phyloP scores from a whole-genome alignment of 129 eudicot genomes.

The Centrapalus pauciflorus region DNA sequence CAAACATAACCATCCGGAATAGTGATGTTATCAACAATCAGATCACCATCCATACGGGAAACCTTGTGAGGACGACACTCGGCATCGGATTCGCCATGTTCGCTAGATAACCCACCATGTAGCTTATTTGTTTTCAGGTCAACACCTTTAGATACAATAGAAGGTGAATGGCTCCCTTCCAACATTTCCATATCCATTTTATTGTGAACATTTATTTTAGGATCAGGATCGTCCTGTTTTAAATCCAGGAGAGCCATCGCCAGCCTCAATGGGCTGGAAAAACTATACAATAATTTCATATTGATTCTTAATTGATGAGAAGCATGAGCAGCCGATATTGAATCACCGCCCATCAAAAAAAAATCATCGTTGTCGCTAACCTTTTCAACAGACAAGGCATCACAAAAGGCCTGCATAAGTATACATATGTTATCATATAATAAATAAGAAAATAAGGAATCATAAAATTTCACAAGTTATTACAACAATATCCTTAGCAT shows the following conservation, averaged over 20 bases:
- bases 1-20: constrained; percentile 18
- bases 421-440: too few species aligned
- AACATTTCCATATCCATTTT: constrained; percentile 21
- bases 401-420: constrained; percentile 60
- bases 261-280: constrained; percentile 65
- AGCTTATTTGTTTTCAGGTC: constrained; percentile 17
- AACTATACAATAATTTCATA: constrained; percentile 70
- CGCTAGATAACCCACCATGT: constrained; percentile 18
- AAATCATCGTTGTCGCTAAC: constrained; percentile 54
- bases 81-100: constrained; percentile 9
- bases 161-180: constrained; percentile 18
- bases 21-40: constrained; percentile 14
- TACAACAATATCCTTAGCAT: not conserved
- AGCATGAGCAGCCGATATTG: constrained; percentile 76
- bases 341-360: constrained; percentile 82
- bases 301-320: constrained; percentile 71
- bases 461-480: not conserved
- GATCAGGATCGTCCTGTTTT: constrained; percentile 7
- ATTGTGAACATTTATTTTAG: constrained; percentile 7
- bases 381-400: constrained; percentile 51
- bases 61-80: constrained; percentile 33
- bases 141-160: constrained; percentile 4
- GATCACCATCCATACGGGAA: constrained; percentile 34
- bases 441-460: too few species aligned
- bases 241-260: constrained; percentile 43